Evolutionary conservation across 2,329 filamentous ascomycete genomes (phyloP).

Genomic region (Aspergillus candidus): DNA sequence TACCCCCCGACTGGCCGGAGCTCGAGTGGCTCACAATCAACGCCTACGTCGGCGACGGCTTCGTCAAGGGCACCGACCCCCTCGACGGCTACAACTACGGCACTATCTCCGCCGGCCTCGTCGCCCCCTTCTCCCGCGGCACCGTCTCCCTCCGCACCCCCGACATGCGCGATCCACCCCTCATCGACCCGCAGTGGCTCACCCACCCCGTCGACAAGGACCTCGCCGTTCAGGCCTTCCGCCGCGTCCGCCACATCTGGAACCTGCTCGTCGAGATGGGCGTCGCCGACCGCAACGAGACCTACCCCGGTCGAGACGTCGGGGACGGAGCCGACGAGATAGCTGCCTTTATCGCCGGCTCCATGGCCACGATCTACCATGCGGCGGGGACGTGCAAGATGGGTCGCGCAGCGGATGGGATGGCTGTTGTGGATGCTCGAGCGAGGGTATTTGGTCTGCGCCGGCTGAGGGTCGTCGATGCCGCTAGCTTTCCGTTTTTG

Average conservation of each 20-base stretch:
- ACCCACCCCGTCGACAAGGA: constrained; percentile 37
- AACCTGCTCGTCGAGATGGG: constrained; percentile 14
- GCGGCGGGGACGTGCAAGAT: constrained; percentile 34
- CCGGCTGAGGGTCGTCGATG: constrained; percentile 30
- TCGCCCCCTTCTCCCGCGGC: constrained; percentile 40
- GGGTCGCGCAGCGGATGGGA: constrained; percentile 25
- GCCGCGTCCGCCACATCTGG: constrained; percentile 36
- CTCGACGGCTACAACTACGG: constrained; percentile 27
- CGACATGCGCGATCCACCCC: constrained; percentile 27
- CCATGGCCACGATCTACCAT: constrained; percentile 28
- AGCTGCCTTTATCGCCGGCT: constrained; percentile 22
- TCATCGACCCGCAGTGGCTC: constrained; percentile 43
- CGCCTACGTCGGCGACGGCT: constrained; percentile 12
- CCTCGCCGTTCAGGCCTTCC: constrained; percentile 38
- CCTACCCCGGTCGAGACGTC: constrained; percentile 31
- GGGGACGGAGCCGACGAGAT: constrained; percentile 38
- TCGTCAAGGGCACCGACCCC: constrained; percentile 25
- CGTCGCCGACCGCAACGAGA: constrained; percentile 24
- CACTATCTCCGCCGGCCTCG: constrained; percentile 26
- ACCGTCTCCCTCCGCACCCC: constrained; percentile 35
- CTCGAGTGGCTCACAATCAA: constrained; percentile 21
- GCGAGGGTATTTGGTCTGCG: constrained; percentile 26
- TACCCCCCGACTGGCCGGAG: constrained; percentile 31
- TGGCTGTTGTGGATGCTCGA: constrained; percentile 32
- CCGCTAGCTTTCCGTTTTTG: constrained; percentile 27